phyloP scores from a whole-genome alignment of 2,329 filamentous ascomycete species.

The Parasarocladium wereldwijsianum region DNA sequence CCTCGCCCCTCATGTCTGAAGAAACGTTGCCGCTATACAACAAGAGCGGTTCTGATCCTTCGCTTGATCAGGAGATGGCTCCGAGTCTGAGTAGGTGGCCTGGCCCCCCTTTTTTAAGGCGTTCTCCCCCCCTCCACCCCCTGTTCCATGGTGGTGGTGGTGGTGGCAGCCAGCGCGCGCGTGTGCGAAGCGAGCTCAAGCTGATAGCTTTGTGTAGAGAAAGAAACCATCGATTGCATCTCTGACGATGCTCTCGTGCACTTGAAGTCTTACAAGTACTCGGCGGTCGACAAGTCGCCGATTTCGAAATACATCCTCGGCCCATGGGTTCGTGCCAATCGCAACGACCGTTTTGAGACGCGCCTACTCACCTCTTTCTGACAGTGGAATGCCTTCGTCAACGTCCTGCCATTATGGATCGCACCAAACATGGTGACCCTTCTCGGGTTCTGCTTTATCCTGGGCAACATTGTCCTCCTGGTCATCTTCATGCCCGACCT shows the following conservation, averaged over 20 bases:
- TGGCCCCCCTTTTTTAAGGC: too few species aligned
- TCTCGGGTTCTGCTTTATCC: conserved; percentile 85
- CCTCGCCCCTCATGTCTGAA: conserved; percentile 4
- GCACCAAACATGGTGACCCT: conserved; percentile 97
- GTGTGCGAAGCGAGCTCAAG: too few species aligned
- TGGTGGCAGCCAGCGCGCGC: too few species aligned
- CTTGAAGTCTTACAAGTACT: conserved; percentile 94
- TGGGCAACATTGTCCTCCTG: conserved; percentile 63
- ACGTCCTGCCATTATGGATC: conserved; percentile 86
- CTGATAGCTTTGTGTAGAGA: conserved; percentile 17
- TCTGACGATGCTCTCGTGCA: conserved; percentile 85
- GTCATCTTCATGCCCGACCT: conserved; percentile 79
- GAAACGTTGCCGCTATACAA: too few species aligned
- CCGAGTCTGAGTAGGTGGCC: too few species aligned
- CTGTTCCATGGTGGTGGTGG: too few species aligned
- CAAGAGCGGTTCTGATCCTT: too few species aligned
- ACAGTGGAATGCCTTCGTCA: conserved; percentile 93
- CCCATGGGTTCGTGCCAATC: conserved; percentile 57
- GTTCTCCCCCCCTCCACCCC: too few species aligned
- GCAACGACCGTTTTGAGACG: neutral
- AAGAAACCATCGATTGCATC: conserved; percentile 55
- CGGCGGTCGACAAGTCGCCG: conserved; percentile 87
- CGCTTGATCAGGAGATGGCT: too few species aligned
- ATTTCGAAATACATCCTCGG: conserved; percentile 87
- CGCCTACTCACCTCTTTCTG: neutral